phyloP scores from a whole-genome alignment of 148 eudicot genomes.

The Vaccinium darrowii region DNA sequence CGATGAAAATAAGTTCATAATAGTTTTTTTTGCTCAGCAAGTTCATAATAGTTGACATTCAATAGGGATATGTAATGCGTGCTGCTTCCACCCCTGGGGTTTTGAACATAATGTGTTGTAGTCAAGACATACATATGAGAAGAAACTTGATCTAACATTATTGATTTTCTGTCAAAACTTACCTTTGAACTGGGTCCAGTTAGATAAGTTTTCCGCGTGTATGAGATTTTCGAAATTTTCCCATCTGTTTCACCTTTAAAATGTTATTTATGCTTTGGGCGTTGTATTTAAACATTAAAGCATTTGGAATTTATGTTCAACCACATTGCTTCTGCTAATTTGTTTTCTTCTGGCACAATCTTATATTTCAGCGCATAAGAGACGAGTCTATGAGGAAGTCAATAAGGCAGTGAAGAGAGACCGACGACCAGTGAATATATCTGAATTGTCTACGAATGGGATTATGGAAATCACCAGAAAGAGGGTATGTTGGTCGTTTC shows the following conservation, averaged over 20 bases:
- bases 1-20: not conserved
- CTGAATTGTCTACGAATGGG: conserved; percentile 85
- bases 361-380: conserved; percentile 67
- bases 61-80: not conserved
- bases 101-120: not conserved
- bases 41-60: not conserved
- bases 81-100: not conserved
- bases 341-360: conserved; percentile 9
- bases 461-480: conserved; percentile 94
- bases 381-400: conserved; percentile 86
- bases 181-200: not conserved
- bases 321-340: conserved; percentile 9
- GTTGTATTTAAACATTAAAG: not conserved
- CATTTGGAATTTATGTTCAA: conserved; percentile 2
- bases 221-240: not conserved
- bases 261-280: not conserved
- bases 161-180: conserved; percentile 5
- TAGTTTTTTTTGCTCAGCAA: no score
- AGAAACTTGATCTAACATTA: not conserved
- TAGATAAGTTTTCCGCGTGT: not conserved
- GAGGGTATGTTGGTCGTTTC: conserved; percentile 55
- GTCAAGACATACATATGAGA: not conserved
- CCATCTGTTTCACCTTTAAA: not conserved
- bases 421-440: conserved; percentile 75
- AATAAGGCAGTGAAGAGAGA: conserved; percentile 89